phyloP scores from a whole-genome alignment of 768 basidiomycete species.

The Lactarius vividus region DNA sequence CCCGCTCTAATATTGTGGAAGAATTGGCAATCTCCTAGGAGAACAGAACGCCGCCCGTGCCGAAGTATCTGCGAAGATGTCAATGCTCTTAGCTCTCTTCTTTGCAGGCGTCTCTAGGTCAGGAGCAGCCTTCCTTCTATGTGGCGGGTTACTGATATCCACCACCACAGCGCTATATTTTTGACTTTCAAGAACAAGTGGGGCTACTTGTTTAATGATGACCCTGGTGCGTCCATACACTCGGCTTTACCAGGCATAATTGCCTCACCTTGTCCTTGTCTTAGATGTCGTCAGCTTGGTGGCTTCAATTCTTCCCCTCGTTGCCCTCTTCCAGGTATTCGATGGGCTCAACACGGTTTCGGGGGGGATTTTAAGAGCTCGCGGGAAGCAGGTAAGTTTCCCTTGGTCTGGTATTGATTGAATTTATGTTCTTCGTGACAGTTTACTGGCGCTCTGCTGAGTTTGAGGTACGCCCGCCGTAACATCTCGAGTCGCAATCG shows the following conservation, averaged over 20 bases:
- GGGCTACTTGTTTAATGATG: slow-evolving; percentile 61
- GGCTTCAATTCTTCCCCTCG: slow-evolving; percentile 53
- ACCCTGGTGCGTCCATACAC: slow-evolving; percentile 36
- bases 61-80: slow-evolving; percentile 57
- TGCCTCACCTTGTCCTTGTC: slow-evolving; percentile 4
- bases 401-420: neutral
- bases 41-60: slow-evolving; percentile 75
- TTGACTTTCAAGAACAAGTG: slow-evolving; percentile 46
- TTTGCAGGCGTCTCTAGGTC: slow-evolving; percentile 70
- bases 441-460: slow-evolving; percentile 74
- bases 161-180: slow-evolving; percentile 38
- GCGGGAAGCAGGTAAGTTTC: slow-evolving; percentile 64
- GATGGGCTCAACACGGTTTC: slow-evolving; percentile 71
- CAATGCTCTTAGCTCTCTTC: slow-evolving; percentile 62
- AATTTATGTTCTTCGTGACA: slow-evolving; percentile 31
- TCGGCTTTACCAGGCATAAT: neutral
- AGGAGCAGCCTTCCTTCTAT: slow-evolving; percentile 12
- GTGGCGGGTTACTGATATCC: slow-evolving; percentile 1
- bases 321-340: slow-evolving; percentile 81
- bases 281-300: slow-evolving; percentile 46
- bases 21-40: slow-evolving; percentile 87
- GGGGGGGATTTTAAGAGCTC: slow-evolving; percentile 76
- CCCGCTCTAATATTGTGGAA: slow-evolving; percentile 31
- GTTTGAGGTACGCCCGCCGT: slow-evolving; percentile 53
- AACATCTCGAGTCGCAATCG: slow-evolving; percentile 20